phyloP scores from a whole-genome alignment of 176 grass and related monocot genomes.

The Secale cereale region DNA sequence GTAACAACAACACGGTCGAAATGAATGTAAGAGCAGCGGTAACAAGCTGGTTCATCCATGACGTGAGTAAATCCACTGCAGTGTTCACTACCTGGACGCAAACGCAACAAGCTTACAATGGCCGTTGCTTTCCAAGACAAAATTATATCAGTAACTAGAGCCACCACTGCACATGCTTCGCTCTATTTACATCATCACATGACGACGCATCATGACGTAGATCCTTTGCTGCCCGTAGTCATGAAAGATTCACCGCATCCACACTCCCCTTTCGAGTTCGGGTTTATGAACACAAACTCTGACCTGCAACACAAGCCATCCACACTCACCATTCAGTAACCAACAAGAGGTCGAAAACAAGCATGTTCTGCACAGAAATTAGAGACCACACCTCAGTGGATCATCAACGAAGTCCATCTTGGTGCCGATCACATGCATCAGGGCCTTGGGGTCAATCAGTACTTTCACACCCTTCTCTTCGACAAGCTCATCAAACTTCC shows the following conservation, averaged over 20 bases:
- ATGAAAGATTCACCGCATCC: constrained; percentile 93
- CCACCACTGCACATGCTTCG: neutral
- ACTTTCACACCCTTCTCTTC: constrained; percentile 93
- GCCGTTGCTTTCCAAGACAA: neutral
- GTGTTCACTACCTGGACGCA: neutral
- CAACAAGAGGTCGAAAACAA: neutral
- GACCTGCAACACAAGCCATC: constrained; percentile 48
- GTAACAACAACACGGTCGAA: neutral
- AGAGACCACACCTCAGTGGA: constrained; percentile 52
- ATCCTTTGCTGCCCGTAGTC: constrained; percentile 58
- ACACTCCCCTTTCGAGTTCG: constrained; percentile 82
- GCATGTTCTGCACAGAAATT: neutral
- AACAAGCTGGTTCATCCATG: constrained; percentile 1
- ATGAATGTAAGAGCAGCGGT: neutral
- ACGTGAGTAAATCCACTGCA: neutral
- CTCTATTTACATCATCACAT: neutral
- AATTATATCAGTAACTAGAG: neutral
- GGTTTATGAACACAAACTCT: constrained; percentile 90
- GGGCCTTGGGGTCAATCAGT: constrained; percentile 84
- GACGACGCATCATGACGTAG: constrained; percentile 12
- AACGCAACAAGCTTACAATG: neutral
- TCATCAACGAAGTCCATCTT: constrained; percentile 88
- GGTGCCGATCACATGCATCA: constrained; percentile 93
- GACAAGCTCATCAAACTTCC: constrained; percentile 78
- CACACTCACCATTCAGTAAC: neutral